Evolutionary conservation across 78 protist species (phyloP), one percentile per base, ranked within the genome.

Genomic region (Neovahlkampfia damariscottae): DNA sequence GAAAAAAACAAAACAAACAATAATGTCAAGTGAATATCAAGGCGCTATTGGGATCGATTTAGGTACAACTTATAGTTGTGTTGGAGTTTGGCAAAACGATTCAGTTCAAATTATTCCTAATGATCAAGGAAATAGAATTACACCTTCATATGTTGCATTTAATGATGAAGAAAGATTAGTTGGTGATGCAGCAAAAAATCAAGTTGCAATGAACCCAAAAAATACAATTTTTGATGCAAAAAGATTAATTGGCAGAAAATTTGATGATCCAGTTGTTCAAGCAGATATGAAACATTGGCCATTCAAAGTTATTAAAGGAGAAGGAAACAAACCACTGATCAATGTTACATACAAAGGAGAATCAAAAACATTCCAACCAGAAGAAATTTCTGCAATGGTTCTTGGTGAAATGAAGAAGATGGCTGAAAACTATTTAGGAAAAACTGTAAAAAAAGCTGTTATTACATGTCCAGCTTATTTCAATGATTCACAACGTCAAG

Each of bases 131-230:
- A 94, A 91, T 91, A 87, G 98, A 41, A 90, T 94, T 34, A 95
- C 98, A 7, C 99, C 99, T 34, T 95, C 98, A 7, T 94, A 83
- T 59, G 98, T 97, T 19, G 97, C 98, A 32, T 97, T 97, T 81
- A 41, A 76, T 32, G 97, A 91, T 38, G 37, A 73, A 5, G 97
- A 94, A 82, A 88, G 96, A 29, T 84, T 94, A 28, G 75, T 94
- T 66, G 98, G 97, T 5, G 98, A 95, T 35, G 95, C 98, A 9
- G 99, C 98, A 27, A 91, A 91, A 89, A 86, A 87, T 76, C 98
- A 95, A 78, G 95, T 83, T 6, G 94, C 96, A 30, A 79, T 89
- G 88, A 95, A 95, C 80, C 98, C 99, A 36, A 5, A 9, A 19
- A 95, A 94, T 91, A 94, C 98, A 7, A 82, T 96, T 8, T 97